Conservation (phyloP, 1,284 basidiomycete species). For the Cutaneotrichosporon arboriforme region DNA sequence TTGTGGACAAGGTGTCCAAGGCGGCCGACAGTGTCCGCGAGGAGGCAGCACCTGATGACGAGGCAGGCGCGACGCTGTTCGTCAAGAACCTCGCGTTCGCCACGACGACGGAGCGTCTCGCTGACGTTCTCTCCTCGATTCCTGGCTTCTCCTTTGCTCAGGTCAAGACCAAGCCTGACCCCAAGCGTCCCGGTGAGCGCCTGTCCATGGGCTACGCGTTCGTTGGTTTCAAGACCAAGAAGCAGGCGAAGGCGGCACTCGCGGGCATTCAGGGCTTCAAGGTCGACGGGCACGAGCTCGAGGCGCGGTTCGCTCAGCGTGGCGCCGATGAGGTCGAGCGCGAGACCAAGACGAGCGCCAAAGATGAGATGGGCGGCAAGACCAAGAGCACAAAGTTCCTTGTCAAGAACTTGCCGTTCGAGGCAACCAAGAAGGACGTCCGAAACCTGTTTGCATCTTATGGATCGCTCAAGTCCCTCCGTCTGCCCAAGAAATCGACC, state of each 20-base stretch:
- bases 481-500: slow-evolving; percentile 81
- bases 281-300: slow-evolving; percentile 79
- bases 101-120: slow-evolving; percentile 73
- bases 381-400: slow-evolving; percentile 76
- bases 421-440: slow-evolving; percentile 88
- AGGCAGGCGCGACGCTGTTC: slow-evolving; percentile 79
- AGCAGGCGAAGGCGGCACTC: slow-evolving; percentile 70
- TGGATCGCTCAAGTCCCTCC: slow-evolving; percentile 84
- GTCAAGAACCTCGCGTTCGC: slow-evolving; percentile 90
- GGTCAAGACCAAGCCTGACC: slow-evolving; percentile 85
- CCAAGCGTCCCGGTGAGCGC: slow-evolving; percentile 58
- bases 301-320: slow-evolving; percentile 80
- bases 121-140: slow-evolving; percentile 66
- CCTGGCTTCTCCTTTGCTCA: slow-evolving; percentile 82
- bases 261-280: slow-evolving; percentile 73
- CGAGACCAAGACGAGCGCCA: slow-evolving; percentile 34
- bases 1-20: slow-evolving; percentile 29
- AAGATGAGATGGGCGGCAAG: slow-evolving; percentile 40
- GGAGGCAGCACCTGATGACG: slow-evolving; percentile 52
- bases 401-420: slow-evolving; percentile 97
- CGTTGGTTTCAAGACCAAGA: slow-evolving; percentile 75
- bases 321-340: slow-evolving; percentile 62
- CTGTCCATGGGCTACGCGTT: slow-evolving; percentile 97
- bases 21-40: slow-evolving; percentile 20
- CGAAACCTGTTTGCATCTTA: slow-evolving; percentile 80